Evolutionary conservation across 106 monocot genomes (phyloP).

Genomic region (Dendrobium huoshanense): DNA sequence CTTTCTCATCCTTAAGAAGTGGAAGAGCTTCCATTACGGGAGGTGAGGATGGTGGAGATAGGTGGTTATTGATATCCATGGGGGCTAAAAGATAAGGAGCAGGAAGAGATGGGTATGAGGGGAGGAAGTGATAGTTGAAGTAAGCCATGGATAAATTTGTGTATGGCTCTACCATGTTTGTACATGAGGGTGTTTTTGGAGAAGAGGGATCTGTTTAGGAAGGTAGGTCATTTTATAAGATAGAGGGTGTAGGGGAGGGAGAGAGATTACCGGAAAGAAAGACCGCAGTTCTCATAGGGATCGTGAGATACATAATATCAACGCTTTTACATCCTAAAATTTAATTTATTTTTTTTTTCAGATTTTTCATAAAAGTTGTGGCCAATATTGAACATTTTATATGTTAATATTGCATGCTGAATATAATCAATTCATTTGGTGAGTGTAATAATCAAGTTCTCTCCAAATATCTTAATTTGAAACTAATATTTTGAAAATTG

Average conservation of each 20-base stretch:
- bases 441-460: no score
- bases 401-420: no score
- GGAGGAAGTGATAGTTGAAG: conserved; percentile 41
- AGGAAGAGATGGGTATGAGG: conserved; percentile 13
- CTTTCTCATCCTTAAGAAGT: conserved; percentile 18
- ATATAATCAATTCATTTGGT: no score
- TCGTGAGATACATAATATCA: no score
- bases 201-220: neutral
- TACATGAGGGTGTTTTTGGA: neutral
- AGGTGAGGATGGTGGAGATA: conserved; percentile 23
- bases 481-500: no score
- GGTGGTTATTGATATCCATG: neutral
- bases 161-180: conserved; percentile 66
- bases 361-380: no score
- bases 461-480: no score
- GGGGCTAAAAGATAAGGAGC: neutral
- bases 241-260: neutral
- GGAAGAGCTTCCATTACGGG: conserved; percentile 51
- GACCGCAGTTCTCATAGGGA: no score
- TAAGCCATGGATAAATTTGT: conserved; percentile 45
- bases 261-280: neutral
- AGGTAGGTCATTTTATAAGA: neutral
- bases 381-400: no score
- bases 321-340: no score
- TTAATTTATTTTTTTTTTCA: no score